Evolutionary conservation across 306 rosid species (phyloP).

Genomic region (Styphnolobium japonicum): DNA sequence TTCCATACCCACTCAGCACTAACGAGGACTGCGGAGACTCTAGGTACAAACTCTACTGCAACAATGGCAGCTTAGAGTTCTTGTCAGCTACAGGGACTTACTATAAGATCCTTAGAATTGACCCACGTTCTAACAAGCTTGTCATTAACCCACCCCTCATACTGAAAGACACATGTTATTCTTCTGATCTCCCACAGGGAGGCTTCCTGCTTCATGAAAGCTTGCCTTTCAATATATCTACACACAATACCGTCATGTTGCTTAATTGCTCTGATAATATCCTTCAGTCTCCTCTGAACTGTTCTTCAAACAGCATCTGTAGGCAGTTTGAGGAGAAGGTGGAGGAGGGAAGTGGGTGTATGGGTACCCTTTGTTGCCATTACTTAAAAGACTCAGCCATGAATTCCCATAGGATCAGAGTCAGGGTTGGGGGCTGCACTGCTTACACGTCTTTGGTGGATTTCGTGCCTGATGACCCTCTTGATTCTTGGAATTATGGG

Average conservation of each 20-base stretch:
- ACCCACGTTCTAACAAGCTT: slow-evolving; percentile 43
- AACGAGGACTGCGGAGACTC: slow-evolving; percentile 58
- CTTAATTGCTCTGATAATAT: slow-evolving; percentile 58
- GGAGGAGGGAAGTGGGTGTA: slow-evolving; percentile 53
- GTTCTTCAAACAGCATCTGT: slow-evolving; percentile 65
- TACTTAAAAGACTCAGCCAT: slow-evolving; percentile 81
- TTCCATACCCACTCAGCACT: slow-evolving; percentile 85
- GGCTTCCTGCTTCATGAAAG: slow-evolving; percentile 60
- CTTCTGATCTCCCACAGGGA: slow-evolving; percentile 56
- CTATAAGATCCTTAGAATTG: slow-evolving; percentile 67
- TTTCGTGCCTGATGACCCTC: slow-evolving; percentile 42
- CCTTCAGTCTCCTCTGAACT: slow-evolving; percentile 69
- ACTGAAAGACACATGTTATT: slow-evolving; percentile 43
- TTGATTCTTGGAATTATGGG: slow-evolving; percentile 76
- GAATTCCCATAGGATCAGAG: slow-evolving; percentile 67
- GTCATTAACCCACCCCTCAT: slow-evolving; percentile 57
- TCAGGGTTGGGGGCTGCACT: slow-evolving; percentile 68
- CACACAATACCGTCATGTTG: slow-evolving; percentile 70
- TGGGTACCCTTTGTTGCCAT: slow-evolving; percentile 67
- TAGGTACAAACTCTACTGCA: slow-evolving; percentile 64
- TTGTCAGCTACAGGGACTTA: slow-evolving; percentile 50
- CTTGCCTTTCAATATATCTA: slow-evolving; percentile 71
- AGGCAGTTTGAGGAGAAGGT: slow-evolving; percentile 56
- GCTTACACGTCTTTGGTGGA: slow-evolving; percentile 74
- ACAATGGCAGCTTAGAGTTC: slow-evolving; percentile 53